Conservation (phyloP, 2,329 filamentous ascomycete genomes). For the Colletotrichum abscissum region DNA sequence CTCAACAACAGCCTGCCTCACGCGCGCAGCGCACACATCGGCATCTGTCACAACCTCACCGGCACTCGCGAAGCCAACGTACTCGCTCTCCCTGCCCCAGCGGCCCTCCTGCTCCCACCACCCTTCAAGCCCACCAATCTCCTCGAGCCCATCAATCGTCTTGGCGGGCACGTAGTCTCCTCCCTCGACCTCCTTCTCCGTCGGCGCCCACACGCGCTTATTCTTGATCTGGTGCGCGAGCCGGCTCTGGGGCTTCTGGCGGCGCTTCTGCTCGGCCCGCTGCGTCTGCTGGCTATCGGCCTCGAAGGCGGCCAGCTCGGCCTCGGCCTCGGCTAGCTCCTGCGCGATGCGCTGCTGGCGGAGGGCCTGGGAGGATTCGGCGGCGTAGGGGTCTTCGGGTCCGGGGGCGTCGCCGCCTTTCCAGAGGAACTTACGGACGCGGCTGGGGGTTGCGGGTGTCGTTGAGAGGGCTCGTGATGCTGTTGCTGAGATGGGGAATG, state of each 20-base stretch:
- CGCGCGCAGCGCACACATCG: constrained; percentile 58
- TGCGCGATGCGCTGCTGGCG: constrained; percentile 45
- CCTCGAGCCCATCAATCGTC: constrained; percentile 56
- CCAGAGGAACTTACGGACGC: constrained; percentile 54
- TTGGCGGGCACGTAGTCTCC: constrained; percentile 59
- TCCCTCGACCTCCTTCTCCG: constrained; percentile 6
- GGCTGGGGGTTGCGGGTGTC: constrained; percentile 48
- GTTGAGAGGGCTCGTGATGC: constrained; percentile 45
- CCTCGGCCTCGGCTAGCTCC: constrained; percentile 35
- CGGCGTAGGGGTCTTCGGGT: constrained; percentile 51
- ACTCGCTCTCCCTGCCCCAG: constrained; percentile 59
- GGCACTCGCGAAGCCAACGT: constrained; percentile 54
- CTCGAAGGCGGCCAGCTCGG: constrained; percentile 35
- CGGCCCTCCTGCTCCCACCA: constrained; percentile 68
- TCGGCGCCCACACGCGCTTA: constrained; percentile 18
- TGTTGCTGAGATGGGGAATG: constrained; percentile 25
- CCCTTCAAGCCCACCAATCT: constrained; percentile 56
- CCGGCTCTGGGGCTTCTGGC: constrained; percentile 1
- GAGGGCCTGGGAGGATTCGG: constrained; percentile 44
- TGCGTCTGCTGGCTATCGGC: not conserved
- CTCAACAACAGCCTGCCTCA: constrained; percentile 65
- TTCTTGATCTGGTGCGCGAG: constrained; percentile 10
- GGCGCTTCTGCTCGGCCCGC: not conserved
- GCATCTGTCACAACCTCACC: constrained; percentile 53
- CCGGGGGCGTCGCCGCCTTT: constrained; percentile 50